These are phyloP conservation scores for Apophysomyces ossiformis DNA, from an alignment of 371 early-diverging fungal species.

Conservation along the genomic window DNA sequence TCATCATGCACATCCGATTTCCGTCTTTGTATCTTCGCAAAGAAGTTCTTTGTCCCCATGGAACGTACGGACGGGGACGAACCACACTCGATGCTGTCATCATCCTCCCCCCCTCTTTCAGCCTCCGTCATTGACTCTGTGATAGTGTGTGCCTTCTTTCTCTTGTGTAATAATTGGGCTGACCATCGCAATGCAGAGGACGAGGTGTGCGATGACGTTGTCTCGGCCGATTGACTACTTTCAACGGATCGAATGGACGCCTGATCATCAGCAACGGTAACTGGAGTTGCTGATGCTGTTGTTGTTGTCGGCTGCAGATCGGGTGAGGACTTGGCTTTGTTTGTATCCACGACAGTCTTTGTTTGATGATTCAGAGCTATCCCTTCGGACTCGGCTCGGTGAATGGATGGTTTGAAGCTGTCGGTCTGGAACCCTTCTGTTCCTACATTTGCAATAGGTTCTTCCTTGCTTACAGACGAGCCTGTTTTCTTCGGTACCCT, in stretches of 20 bases:
- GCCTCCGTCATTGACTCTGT: not conserved
- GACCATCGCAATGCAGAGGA: not conserved
- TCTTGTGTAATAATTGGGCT: not conserved
- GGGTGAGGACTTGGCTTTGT: not conserved
- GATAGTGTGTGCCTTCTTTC: not conserved
- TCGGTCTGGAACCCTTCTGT: not conserved
- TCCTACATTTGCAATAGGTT: not conserved
- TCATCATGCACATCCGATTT: not conserved
- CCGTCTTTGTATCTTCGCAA: not conserved
- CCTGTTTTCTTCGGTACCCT: conserved; percentile 16
- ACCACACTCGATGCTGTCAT: not conserved
- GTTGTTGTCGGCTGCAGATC: not conserved
- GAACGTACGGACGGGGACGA: not conserved
- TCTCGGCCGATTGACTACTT: not conserved
- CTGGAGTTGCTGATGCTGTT: not conserved
- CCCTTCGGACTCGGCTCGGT: not conserved
- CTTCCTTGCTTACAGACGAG: not conserved
- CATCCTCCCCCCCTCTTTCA: not conserved
- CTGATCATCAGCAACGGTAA: not conserved
- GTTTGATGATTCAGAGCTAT: too few species aligned
- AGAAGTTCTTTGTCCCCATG: not conserved
- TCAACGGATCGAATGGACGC: not conserved
- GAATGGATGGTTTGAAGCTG: not conserved
- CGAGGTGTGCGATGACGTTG: not conserved
- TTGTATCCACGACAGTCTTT: not conserved